Evolutionary conservation across 225 moss, liverwort and hornwort genomes (phyloP), one percentile per base, ranked within the genome.

Genomic region (Pseudisothecium myosuroides): DNA sequence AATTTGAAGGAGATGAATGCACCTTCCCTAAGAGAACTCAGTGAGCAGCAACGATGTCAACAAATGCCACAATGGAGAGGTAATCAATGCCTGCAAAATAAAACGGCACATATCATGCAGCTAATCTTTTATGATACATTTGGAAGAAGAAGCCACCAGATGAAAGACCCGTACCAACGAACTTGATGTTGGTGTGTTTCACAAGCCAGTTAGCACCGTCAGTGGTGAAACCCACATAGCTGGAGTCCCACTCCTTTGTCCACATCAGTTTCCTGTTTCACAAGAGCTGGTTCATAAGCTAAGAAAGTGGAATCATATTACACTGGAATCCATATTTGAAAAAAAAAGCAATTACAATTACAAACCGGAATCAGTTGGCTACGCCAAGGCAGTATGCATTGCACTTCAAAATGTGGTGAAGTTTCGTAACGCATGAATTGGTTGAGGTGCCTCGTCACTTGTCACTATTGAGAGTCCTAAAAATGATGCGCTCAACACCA

Each of bases 171-270:
- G 68, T 89, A 97, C 98, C 96, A 14, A 98, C 76, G 59, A 96
- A 95, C 92, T 96, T 96, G 83, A 96, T 87, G 27, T 92, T 88
- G 37, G 96, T 95, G 71, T 95, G 89, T 49, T 90, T 84, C 56
- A 95, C 92, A 55, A 98, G 90, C 96, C 98, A 98, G 21, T 95
- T 95, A 39, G 98, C 96, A 78, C 96, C 96, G 47, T 96, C 95
- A 59, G 87, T 89, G 82, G 96, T 96, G 80, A 98, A 92, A 78
- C 96, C 96, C 26, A 91, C 92, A 72, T 93, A 98, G 86, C 93
- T 96, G 37, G 87, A 93, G 80, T 96, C 96, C 87, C 95, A 96
- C 61, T 92, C 85, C 89, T 91, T 93, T 20, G 87, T 95, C 95
- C 96, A 96, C 98, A 98, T 96, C 89, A 98, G 83, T 75, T 89